phyloP scores from a whole-genome alignment of 2,329 filamentous ascomycete genomes.

The Microcyclospora tardicrescens region DNA sequence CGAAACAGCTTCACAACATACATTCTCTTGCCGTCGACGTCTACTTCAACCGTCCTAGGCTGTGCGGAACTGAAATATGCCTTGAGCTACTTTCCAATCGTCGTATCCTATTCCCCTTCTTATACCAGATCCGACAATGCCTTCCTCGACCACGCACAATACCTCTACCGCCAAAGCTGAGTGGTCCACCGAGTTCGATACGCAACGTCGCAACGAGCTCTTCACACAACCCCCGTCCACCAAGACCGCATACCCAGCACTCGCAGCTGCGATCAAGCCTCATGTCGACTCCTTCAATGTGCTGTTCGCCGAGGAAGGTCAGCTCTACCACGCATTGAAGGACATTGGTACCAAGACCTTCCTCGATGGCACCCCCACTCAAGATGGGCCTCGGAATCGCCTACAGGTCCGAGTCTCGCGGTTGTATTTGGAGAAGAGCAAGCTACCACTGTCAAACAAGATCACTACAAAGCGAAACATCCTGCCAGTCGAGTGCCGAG shows the following conservation, averaged over 20 bases:
- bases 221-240: conserved; percentile 83
- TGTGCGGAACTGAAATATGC: not conserved
- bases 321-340: conserved; percentile 60
- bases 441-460: conserved; percentile 71
- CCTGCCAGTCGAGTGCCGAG: conserved; percentile 82
- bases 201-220: conserved; percentile 70
- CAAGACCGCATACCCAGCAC: conserved; percentile 71
- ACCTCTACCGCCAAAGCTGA: conserved; percentile 46
- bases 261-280: conserved; percentile 75
- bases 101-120: not conserved
- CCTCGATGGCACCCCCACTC: conserved; percentile 57
- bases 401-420: conserved; percentile 68
- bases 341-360: conserved; percentile 87
- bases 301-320: conserved; percentile 61
- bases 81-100: not conserved
- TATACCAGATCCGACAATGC: conserved; percentile 13
- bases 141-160: conserved; percentile 13
- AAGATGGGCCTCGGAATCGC: conserved; percentile 48
- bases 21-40: no score
- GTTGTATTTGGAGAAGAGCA: conserved; percentile 69
- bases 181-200: conserved; percentile 82
- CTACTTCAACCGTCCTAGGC: no score
- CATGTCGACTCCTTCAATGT: conserved; percentile 95
- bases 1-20: no score
- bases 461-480: conserved; percentile 69